Evolutionary conservation across 257 asterid species (phyloP).

Genomic region (Mitragyna speciosa): DNA sequence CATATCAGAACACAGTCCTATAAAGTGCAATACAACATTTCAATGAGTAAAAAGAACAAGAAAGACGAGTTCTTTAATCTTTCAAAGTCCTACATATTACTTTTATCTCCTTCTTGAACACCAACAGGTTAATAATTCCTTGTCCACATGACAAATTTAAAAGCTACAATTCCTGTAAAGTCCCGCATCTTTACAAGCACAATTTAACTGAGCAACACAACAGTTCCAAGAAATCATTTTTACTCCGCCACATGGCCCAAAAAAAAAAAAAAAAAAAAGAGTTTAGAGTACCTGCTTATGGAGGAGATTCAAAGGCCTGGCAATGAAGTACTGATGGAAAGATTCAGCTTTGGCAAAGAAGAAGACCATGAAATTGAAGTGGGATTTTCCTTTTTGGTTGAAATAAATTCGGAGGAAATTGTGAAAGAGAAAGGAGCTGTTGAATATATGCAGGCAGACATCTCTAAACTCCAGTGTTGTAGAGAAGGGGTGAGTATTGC

Average conservation of each 20-base stretch:
- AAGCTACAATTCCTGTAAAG: background rate
- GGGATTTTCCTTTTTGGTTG: slow-evolving; percentile 26
- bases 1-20: no score
- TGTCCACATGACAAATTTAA: background rate
- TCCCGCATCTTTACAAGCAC: background rate
- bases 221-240: background rate
- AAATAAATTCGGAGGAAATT: slow-evolving; percentile 46
- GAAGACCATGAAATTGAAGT: slow-evolving; percentile 67
- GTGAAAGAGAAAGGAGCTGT: slow-evolving; percentile 25
- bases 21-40: no score
- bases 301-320: slow-evolving; percentile 29
- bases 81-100: background rate
- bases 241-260: background rate
- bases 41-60: background rate
- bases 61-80: background rate
- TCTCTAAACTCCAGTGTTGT: slow-evolving; percentile 12
- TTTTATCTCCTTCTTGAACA: background rate
- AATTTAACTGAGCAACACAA: background rate
- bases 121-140: background rate
- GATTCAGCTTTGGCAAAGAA: slow-evolving; percentile 55
- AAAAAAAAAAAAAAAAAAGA: slow-evolving; percentile 1
- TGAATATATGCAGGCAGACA: slow-evolving; percentile 43
- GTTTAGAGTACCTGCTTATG: no score
- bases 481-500: no score
- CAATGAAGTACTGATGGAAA: slow-evolving; percentile 22